phyloP scores from a whole-genome alignment of 352 stramenopile genomes.

The Globisporangium echinulatum region DNA sequence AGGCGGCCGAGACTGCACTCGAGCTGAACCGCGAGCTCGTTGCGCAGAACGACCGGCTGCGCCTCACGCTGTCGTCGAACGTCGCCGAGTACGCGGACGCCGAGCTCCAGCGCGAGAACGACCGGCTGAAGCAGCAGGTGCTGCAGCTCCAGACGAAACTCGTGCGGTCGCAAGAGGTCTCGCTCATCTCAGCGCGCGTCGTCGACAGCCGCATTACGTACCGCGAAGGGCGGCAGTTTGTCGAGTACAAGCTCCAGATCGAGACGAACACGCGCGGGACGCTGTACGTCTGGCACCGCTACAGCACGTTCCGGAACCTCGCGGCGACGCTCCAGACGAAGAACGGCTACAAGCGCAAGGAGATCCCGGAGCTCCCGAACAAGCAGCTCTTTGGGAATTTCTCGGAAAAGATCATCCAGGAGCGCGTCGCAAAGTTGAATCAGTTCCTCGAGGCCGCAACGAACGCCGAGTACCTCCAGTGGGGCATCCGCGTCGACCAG shows the following conservation, averaged over 20 bases:
- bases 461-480: slow-evolving; percentile 68
- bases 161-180: slow-evolving; percentile 57
- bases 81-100: slow-evolving; percentile 65
- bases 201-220: slow-evolving; percentile 67
- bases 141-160: slow-evolving; percentile 66
- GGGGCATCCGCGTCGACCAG: slow-evolving; percentile 69
- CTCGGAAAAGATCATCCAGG: slow-evolving; percentile 70
- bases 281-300: slow-evolving; percentile 83
- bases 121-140: slow-evolving; percentile 65
- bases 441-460: slow-evolving; percentile 70
- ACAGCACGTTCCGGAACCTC: slow-evolving; percentile 76
- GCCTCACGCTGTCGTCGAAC: slow-evolving; percentile 55
- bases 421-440: slow-evolving; percentile 65
- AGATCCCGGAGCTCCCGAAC: slow-evolving; percentile 67
- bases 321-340: slow-evolving; percentile 66
- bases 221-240: slow-evolving; percentile 61
- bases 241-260: slow-evolving; percentile 86
- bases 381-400: slow-evolving; percentile 72
- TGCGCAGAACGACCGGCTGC: slow-evolving; percentile 55
- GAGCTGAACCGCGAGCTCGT: slow-evolving; percentile 60
- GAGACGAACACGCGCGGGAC: slow-evolving; percentile 84
- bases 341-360: slow-evolving; percentile 68
- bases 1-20: slow-evolving; percentile 46
- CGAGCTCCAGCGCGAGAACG: slow-evolving; percentile 59
- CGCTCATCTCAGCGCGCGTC: slow-evolving; percentile 60